Percentiles rank a stretch among this genome's conserved stretches.
Evolutionary conservation across 192 early-diverging fungal genomes (phyloP).

Genomic region (Coemansia sp.): DNA sequence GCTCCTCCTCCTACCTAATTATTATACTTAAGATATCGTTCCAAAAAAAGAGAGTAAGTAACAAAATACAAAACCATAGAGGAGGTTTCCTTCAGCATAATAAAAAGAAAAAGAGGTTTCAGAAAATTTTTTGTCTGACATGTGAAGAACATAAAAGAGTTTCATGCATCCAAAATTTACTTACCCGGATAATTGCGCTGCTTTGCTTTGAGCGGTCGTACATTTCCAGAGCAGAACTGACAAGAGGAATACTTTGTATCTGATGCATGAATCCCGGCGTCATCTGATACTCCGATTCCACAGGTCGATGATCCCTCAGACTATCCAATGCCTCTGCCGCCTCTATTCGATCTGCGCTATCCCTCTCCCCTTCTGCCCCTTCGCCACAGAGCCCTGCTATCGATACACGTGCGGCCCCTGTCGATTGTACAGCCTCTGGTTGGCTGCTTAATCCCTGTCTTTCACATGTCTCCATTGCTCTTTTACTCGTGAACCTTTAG

Average conservation of each 20-base stretch:
- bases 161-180: not conserved
- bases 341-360: constrained; percentile 26
- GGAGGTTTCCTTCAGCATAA: too few species aligned
- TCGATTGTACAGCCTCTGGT: too few species aligned
- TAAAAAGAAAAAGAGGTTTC: too few species aligned
- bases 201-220: constrained; percentile 71
- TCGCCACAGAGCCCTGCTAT: constrained; percentile 27
- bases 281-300: constrained; percentile 8
- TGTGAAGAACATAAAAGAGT: constrained; percentile 1
- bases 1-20: constrained; percentile 61
- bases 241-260: constrained; percentile 75
- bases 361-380: not conserved
- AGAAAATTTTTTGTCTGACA: too few species aligned
- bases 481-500: too few species aligned
- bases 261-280: constrained; percentile 63
- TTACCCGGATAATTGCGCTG: constrained; percentile 53
- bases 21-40: not conserved
- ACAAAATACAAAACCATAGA: not conserved
- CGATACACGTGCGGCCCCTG: constrained; percentile 21
- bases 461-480: constrained; percentile 30
- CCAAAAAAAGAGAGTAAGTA: not conserved
- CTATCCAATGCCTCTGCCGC: constrained; percentile 27
- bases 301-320: constrained; percentile 4
- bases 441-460: constrained; percentile 1
- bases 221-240: constrained; percentile 71